A percentile compares a stretch with the other conserved stretches of the same genome.
Evolutionary conservation across 108 stramenopile species (phyloP).

Genomic region (Phaeodactylum tricornutum): DNA sequence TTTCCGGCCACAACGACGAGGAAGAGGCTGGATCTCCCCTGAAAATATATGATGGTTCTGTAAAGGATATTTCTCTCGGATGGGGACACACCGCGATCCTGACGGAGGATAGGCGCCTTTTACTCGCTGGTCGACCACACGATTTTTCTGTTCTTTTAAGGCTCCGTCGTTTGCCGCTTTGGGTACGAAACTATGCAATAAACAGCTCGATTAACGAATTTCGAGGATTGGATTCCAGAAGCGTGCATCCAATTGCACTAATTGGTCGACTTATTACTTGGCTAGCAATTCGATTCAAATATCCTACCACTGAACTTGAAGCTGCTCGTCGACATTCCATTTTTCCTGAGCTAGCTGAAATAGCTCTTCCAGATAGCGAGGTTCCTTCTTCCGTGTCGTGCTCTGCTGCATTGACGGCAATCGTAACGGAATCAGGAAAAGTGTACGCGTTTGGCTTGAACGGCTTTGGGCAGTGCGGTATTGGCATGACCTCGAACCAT

Average conservation of each 20-base stretch:
- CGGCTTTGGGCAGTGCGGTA: constrained; percentile 75
- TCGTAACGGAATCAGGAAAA: constrained; percentile 44
- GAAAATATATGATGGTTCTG: constrained; percentile 8
- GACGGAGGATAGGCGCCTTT: constrained; percentile 23
- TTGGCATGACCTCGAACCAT: constrained; percentile 33
- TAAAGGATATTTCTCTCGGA: constrained; percentile 30
- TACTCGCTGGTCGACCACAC: constrained; percentile 69
- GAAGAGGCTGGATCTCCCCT: constrained; percentile 11
- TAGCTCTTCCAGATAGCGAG: constrained; percentile 7
- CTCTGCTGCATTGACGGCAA: constrained; percentile 61
- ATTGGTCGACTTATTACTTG: constrained; percentile 4
- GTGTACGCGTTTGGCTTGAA: constrained; percentile 70
- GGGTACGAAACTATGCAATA: constrained; percentile 14
- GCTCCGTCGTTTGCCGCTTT: constrained; percentile 48
- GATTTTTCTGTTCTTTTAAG: constrained; percentile 65
- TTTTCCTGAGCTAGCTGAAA: constrained; percentile 12
- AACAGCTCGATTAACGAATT: background rate
- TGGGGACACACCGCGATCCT: constrained; percentile 71
- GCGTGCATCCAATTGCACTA: constrained; percentile 4
- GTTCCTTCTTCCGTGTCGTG: constrained; percentile 7
- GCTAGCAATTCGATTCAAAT: background rate
- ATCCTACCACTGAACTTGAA: constrained; percentile 6
- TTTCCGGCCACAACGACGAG: constrained; percentile 40
- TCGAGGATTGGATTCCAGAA: background rate
- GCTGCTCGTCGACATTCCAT: constrained; percentile 17